Base-by-base conservation (phyloP, 192 early-diverging fungal genomes). In the Podochytrium sp. region DNA sequence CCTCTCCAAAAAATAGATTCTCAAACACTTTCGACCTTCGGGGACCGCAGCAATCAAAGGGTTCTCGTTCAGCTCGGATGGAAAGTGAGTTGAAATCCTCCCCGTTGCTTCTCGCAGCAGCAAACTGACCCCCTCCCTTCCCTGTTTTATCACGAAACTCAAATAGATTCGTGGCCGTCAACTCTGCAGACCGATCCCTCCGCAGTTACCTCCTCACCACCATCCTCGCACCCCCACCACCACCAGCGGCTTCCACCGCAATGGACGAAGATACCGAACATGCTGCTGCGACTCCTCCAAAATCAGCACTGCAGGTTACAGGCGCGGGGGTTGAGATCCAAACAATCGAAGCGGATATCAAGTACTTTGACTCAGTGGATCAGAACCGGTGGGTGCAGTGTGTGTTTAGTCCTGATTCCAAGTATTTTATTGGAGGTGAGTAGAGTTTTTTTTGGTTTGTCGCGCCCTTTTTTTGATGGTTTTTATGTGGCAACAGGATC, bases 341-440 rank as follows among this genome's bases (percentile, higher is more conserved):
- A 51, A 29, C 43, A 1, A 30, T 85, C 14, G 80, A 81, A 34
- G 37, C 66, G 37, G 74, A 76, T 58, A 83, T 90, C 57, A 95
- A 94, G 77, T 97, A 94, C 73, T 89, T 89, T 78, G 96, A 99
- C 79, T 85, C 90, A 7, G 92, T 99, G 42, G 95, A 99, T 68
- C 89, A 90, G 38, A 87, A 90, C 64, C 92, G 93, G 69, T 99
- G 98, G 98, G 87, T 84, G 10, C 87, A 93, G 66, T 90, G 92
- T 50, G 89, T 91, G 37, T 96, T 98, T 73, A 97, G 91, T 61
- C 85, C 90, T 0, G 91, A 93, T 59, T 93, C 92, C 0, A 95
- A 98, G 75, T 96, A 92, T 80, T 92, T 99, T 14, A 90, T 97
- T 75, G 93, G 90, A 53, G 93, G 89, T 90, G 63, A 66, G 76